Evolutionary conservation across 768 basidiomycete genomes (phyloP).

Genomic region (Melanogaster broomeanus): DNA sequence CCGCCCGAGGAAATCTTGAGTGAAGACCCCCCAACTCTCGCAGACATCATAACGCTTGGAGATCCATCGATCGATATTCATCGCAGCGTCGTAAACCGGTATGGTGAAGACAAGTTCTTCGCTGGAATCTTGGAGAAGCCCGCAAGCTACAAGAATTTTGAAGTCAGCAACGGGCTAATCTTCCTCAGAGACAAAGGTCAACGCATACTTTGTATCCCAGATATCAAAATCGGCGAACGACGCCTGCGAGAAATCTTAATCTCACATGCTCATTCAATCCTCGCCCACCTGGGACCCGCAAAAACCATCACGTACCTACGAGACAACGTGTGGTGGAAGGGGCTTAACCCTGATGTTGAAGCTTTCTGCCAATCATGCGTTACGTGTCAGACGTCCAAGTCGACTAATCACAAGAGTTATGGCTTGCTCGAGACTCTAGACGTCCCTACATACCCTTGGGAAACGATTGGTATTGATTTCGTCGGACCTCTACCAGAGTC

Average conservation of each 20-base stretch:
- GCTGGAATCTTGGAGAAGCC: slow-evolving; percentile 12
- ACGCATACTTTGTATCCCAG: slow-evolving; percentile 21
- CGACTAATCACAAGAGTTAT: slow-evolving; percentile 5
- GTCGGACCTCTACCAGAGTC: slow-evolving; percentile 17
- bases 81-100: slow-evolving; percentile 6
- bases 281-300: slow-evolving; percentile 21
- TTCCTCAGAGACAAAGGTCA: slow-evolving; percentile 14
- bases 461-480: slow-evolving; percentile 20
- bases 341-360: slow-evolving; percentile 29
- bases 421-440: slow-evolving; percentile 1
- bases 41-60: slow-evolving; percentile 10
- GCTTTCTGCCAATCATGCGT: slow-evolving; percentile 27
- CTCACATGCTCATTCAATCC: slow-evolving; percentile 24
- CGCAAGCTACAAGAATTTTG: slow-evolving; percentile 24
- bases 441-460: slow-evolving; percentile 9
- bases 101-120: slow-evolving; percentile 28
- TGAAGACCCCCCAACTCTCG: background rate
- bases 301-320: slow-evolving; percentile 25
- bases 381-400: slow-evolving; percentile 9
- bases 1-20: too few species aligned
- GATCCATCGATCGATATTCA: slow-evolving; percentile 12
- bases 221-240: background rate
- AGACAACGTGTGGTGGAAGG: slow-evolving; percentile 41
- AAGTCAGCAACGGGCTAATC: slow-evolving; percentile 10
- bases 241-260: slow-evolving; percentile 22